phyloP scores from a whole-genome alignment of 495 filamentous ascomycete genomes.

The Darksidea phi region DNA sequence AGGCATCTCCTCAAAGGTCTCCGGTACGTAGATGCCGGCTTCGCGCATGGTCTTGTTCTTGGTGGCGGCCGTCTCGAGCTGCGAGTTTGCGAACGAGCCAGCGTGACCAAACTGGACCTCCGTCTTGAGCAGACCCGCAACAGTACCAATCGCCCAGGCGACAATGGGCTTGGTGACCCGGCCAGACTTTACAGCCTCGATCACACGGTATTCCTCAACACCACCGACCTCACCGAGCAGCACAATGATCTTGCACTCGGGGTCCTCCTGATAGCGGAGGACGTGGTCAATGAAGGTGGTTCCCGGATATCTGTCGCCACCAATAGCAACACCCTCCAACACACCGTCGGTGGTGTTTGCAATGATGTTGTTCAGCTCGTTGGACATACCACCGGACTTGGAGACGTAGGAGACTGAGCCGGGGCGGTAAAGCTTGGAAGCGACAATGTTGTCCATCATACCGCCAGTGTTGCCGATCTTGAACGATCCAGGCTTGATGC shows the following conservation, averaged over 20 bases:
- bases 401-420: constrained; percentile 98
- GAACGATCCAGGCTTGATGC: constrained; percentile 98
- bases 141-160: constrained; percentile 98
- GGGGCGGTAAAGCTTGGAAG: constrained; percentile 98
- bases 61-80: constrained; percentile 90
- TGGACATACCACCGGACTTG: constrained; percentile 99
- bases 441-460: constrained; percentile 99
- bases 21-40: constrained; percentile 88
- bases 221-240: constrained; percentile 97
- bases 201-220: constrained; percentile 99
- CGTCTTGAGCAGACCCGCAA: constrained; percentile 99
- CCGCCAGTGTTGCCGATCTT: constrained; percentile 99
- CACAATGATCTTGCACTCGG: constrained; percentile 93
- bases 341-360: constrained; percentile 94
- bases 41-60: constrained; percentile 98
- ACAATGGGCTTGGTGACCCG: constrained; percentile 96
- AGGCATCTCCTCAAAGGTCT: constrained; percentile 96
- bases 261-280: constrained; percentile 89
- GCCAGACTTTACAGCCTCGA: constrained; percentile 93
- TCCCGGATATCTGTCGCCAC: constrained; percentile 96
- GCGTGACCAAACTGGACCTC: constrained; percentile 99
- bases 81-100: constrained; percentile 96
- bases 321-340: constrained; percentile 98
- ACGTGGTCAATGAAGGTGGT: constrained; percentile 99
- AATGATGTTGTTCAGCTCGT: constrained; percentile 99